These are phyloP conservation scores for Stagonosporopsis chrysanthemi DNA, from an alignment of 2,329 filamentous ascomycete genomes.

Conservation along the genomic window DNA sequence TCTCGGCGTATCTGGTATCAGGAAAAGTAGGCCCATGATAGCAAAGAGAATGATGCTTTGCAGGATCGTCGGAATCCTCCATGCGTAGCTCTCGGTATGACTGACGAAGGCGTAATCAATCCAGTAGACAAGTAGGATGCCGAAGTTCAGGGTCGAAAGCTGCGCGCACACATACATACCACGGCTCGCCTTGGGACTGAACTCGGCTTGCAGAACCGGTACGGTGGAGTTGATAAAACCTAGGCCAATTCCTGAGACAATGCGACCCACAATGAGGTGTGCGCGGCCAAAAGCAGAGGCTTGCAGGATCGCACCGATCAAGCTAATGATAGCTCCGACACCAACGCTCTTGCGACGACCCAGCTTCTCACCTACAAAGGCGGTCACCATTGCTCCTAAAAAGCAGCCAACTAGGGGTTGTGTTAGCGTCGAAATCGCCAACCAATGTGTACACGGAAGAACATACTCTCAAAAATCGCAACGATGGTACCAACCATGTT, in stretches of 20 bases:
- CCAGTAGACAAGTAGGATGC: constrained; percentile 28
- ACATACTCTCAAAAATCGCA: constrained; percentile 31
- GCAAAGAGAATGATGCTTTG: constrained; percentile 21
- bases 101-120: constrained; percentile 26
- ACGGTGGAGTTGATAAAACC: constrained; percentile 29
- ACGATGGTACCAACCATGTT: constrained; percentile 31
- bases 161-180: constrained; percentile 30
- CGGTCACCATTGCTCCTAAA: constrained; percentile 45
- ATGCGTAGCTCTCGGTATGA: constrained; percentile 26
- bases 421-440: neutral
- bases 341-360: constrained; percentile 51
- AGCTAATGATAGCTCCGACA: constrained; percentile 25
- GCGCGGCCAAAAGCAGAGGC: constrained; percentile 22
- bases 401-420: constrained; percentile 50
- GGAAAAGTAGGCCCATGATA: constrained; percentile 15
- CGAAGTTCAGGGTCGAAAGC: constrained; percentile 27
- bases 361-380: constrained; percentile 61
- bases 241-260: constrained; percentile 42
- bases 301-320: constrained; percentile 25
- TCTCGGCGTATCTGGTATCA: constrained; percentile 26
- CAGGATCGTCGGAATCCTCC: constrained; percentile 24
- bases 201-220: constrained; percentile 26
- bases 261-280: constrained; percentile 28
- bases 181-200: constrained; percentile 28
- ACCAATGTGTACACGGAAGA: too few relatives aligned